Base-by-base conservation (phyloP, 1,139 yeast species). In the Geotrichum candidum region DNA sequence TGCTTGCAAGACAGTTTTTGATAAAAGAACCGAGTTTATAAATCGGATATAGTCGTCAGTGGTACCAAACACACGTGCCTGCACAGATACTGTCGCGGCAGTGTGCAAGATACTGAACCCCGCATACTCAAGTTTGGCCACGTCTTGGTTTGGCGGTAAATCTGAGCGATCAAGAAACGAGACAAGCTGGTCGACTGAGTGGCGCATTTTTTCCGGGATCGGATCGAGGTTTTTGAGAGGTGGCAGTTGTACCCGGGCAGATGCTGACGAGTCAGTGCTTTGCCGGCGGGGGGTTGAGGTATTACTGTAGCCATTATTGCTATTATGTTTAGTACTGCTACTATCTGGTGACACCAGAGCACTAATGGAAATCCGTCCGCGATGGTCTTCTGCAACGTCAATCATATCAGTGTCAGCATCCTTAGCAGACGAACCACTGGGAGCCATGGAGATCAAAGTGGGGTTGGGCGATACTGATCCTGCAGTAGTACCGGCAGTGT, bases 1-100 rank as follows among this genome's bases (percentile, higher is more conserved):
- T 2, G 61, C 15, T 29, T 54, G 53, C 15, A 59, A 38, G 4
- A 46, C 51, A 5, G 10, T 15, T n/a, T 35, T 31, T 7, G 61
- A 55, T 23, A 59, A 38, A 29, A 59, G 54, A 5, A 48, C 15
- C 3, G 48, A 51, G 11, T 55, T 54, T 23, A 54, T 55, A 3
- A 38, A 18, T 18, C 53, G 31, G 11, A 56, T 29, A 9, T 50
- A 25, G 9, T 56, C 50, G 22, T 56, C 59, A 25, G 35, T 9
- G 31, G 45, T 15, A 15, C 41, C n/a, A 38, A 59, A 29, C 18
- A 27, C n/a, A 13, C 13, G 38, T 2, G 46, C 31, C 65, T 85
- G 90, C 60, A 86, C 76, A 10, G 86, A 80, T 68, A 81, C 83
- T 3, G 86, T 78, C 6, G 86, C 78, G 7, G 87, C 77, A 0